Conservation (phyloP, 192 early-diverging fungal species). For the Lunasporangiospora selenospora region DNA sequence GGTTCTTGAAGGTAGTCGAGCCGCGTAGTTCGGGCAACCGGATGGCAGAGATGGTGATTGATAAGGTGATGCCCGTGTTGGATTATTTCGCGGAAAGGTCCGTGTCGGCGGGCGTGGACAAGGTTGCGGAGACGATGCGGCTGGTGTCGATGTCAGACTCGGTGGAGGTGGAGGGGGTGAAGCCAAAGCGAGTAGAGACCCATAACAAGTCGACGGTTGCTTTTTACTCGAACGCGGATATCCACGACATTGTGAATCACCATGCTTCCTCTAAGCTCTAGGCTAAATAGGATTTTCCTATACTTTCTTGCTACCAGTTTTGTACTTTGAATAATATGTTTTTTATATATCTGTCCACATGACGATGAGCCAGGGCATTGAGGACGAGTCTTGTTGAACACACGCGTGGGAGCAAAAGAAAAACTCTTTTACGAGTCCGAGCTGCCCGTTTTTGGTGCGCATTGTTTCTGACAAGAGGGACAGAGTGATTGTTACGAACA, state of each 20-base stretch:
- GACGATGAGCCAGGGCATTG: no score
- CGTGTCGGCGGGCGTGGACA: conserved; percentile 10
- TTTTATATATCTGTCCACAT: no score
- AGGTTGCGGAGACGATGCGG: conserved; percentile 29
- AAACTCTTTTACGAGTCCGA: no score
- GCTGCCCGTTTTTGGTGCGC: no score
- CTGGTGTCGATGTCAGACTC: conserved; percentile 5
- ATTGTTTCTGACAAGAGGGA: no score
- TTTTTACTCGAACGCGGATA: conserved; percentile 19
- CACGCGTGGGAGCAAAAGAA: no score
- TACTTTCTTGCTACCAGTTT: no score
- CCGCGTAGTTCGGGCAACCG: conserved; percentile 3
- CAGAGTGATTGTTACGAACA: no score
- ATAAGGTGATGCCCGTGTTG: conserved; percentile 14
- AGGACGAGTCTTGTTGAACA: no score
- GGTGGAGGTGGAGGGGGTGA: conserved; percentile 18
- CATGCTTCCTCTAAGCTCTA: conserved; percentile 15
- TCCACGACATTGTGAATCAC: conserved; percentile 40
- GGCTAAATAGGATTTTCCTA: background rate
- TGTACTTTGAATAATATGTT: no score
- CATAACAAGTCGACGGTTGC: conserved; percentile 11
- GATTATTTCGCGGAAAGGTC: conserved; percentile 20
- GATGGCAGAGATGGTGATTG: conserved; percentile 1
- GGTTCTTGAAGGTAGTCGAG: conserved; percentile 55
- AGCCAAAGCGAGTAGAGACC: conserved; percentile 11